Evolutionary conservation across 208 protist species (phyloP), one percentile per base, ranked within the genome.

Genomic region (Crithidia bombi): DNA sequence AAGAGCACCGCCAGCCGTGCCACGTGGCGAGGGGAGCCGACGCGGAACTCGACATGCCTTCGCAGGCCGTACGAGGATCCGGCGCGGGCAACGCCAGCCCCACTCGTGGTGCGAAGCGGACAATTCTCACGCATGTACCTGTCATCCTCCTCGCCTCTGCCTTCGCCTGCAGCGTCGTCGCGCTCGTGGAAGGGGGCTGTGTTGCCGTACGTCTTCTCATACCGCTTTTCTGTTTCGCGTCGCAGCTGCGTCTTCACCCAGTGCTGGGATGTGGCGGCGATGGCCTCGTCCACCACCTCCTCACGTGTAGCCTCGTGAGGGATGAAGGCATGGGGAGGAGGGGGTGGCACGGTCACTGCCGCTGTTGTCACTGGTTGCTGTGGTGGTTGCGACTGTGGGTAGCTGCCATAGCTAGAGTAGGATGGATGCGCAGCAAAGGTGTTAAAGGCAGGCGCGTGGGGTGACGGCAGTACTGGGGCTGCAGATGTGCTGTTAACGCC

Each of bases 1-100:
- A 94, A 69, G 23, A 96, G 80, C 28, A 91, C 17, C 5, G 46
- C 50, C 12, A 93, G 41, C 3, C 80, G 79, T 21, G 39, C 46
- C 6, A 56, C 58, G 59, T 87, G 75, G 5, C 65, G 72, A 0
- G 82, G 81, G 1, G 81, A 77, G 19, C 81, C 77, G 33, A 67
- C 49, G 41, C 61, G 23, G 67, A 86, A 86, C 67, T 83, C 72
- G 15, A 86, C 52, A 46, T 71, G 46, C 44, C 39, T 66, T 28
- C 32, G 46, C 12, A 25, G 25, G 4, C 58, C 17, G 26, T 41
- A 21, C 21, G 25, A 15, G 33, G 72, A 47, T 19, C 39, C 35
- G 10, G 35, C 36, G 5, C 36, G 62, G 15, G 57, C 49, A 25
- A 51, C 52, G 12, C 39, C 33, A 30, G 41, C 56, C 7, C 21